Percentiles rank a stretch among this genome's conserved stretches.
Evolutionary conservation across 2,329 filamentous ascomycete species (phyloP).

Genomic region (Colletotrichum sp.): DNA sequence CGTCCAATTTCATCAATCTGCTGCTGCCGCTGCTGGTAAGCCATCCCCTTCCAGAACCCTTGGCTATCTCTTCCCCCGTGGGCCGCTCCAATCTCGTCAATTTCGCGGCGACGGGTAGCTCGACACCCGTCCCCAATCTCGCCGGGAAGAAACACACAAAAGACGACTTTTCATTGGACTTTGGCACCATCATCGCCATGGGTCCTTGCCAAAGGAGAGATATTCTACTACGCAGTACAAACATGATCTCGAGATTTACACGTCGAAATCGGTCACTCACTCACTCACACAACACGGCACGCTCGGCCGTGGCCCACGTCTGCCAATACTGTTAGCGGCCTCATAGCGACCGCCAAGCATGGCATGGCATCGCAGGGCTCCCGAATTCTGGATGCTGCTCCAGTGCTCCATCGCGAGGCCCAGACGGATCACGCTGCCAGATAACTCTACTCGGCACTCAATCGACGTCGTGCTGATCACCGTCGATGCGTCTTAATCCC

Average conservation of each 20-base stretch:
- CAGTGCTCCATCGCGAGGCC: neutral
- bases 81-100: neutral
- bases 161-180: neutral
- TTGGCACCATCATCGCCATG: neutral
- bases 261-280: neutral
- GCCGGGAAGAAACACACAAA: neutral
- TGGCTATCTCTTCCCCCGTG: neutral
- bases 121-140: neutral
- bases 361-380: neutral
- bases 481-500: neutral
- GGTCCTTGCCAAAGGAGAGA: neutral
- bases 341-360: neutral
- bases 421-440: neutral
- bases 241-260: neutral
- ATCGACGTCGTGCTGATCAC: neutral
- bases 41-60: neutral
- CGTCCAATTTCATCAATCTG: slow-evolving; percentile 6
- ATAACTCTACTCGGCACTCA: neutral
- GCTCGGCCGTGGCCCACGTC: neutral
- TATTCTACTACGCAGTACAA: neutral
- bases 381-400: neutral
- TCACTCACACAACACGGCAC: neutral
- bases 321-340: neutral
- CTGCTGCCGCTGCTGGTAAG: neutral
- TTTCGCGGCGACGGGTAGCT: neutral